Evolutionary conservation across 2,329 filamentous ascomycete species (phyloP).

Genomic region (Fulvia fulva): DNA sequence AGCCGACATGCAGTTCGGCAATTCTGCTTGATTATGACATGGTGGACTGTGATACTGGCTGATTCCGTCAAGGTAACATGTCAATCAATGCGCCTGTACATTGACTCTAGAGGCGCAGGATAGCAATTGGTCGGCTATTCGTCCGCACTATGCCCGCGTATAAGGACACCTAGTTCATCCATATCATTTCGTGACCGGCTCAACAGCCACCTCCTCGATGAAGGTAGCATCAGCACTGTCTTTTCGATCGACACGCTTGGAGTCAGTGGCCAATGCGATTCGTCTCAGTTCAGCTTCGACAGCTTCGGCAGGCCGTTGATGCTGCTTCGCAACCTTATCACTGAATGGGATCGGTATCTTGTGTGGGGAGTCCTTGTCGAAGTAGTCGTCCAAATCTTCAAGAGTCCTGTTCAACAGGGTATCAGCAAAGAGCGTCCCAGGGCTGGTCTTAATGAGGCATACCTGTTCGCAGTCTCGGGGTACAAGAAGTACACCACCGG

Average conservation of each 20-base stretch:
- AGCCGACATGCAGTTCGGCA: too few relatives aligned
- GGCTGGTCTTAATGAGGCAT: too few relatives aligned
- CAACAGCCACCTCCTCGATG: conserved; percentile 4
- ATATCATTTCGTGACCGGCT: neutral
- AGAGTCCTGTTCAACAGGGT: conserved; percentile 14
- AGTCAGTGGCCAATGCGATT: conserved; percentile 14
- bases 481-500: conserved; percentile 27
- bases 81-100: too few relatives aligned
- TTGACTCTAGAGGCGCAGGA: too few relatives aligned
- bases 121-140: too few relatives aligned
- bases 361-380: conserved; percentile 22
- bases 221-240: neutral
- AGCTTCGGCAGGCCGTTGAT: conserved; percentile 19
- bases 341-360: conserved; percentile 18
- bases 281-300: conserved; percentile 24
- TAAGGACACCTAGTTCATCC: neutral
- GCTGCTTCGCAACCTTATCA: conserved; percentile 23
- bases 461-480: conserved; percentile 26
- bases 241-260: neutral
- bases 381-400: conserved; percentile 30
- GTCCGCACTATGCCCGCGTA: too few relatives aligned
- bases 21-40: too few relatives aligned
- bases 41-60: too few relatives aligned
- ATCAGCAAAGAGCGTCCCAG: too few relatives aligned
- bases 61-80: too few relatives aligned